Conservation (phyloP, 2,329 filamentous ascomycete genomes). For the Botrytis pseudocinerea region DNA sequence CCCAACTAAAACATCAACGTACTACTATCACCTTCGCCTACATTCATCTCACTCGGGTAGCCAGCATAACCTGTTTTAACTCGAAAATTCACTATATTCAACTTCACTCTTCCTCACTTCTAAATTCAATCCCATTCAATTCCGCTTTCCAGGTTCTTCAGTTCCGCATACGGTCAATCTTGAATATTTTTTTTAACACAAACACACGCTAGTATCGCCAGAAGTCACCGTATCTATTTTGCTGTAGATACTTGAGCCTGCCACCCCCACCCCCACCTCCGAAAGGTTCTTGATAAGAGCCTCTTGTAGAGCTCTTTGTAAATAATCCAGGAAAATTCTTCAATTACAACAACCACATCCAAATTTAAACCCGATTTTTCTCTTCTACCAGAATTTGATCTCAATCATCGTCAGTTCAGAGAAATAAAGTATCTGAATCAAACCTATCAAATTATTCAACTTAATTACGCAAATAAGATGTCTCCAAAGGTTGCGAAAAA, state of each 20-base stretch:
- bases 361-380: neutral
- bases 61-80: neutral
- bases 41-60: no score
- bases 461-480: neutral
- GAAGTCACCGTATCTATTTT: neutral
- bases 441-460: neutral
- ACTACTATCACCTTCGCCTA: neutral
- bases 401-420: neutral
- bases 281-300: neutral
- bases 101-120: neutral
- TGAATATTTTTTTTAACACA: neutral
- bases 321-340: neutral
- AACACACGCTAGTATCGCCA: neutral
- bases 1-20: rapidly evolving
- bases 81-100: neutral
- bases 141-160: neutral
- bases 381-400: neutral
- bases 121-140: no score
- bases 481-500: neutral
- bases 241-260: neutral
- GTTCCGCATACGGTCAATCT: neutral
- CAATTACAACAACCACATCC: neutral
- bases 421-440: neutral
- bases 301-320: neutral
- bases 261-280: neutral